Evolutionary conservation across 169 alveolate species (phyloP).

Genomic region (Cryptosporidium canis): DNA sequence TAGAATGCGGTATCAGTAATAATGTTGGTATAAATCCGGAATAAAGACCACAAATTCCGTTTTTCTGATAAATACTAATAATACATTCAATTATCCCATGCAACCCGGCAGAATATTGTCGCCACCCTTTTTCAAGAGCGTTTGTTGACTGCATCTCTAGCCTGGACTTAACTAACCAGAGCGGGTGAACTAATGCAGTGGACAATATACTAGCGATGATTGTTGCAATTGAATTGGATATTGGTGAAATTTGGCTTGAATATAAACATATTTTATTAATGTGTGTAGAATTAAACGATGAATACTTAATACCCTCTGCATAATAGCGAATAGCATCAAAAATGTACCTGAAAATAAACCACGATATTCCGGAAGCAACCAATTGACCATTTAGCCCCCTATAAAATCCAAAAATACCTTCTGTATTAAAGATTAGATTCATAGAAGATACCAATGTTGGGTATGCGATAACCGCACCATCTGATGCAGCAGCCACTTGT

Average conservation of each 20-base stretch:
- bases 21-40: conserved; percentile 33
- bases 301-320: neutral
- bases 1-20: conserved; percentile 42
- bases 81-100: conserved; percentile 46
- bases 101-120: conserved; percentile 53
- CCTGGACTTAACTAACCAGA: conserved; percentile 59
- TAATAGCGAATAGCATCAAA: conserved; percentile 41
- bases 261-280: neutral
- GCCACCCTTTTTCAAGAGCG: conserved; percentile 39
- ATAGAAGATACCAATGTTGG: conserved; percentile 12
- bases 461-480: conserved; percentile 58
- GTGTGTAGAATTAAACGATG: neutral
- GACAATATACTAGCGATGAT: conserved; percentile 35
- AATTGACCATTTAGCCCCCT: conserved; percentile 35
- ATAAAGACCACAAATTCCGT: conserved; percentile 37
- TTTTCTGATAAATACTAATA: neutral
- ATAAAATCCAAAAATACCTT: conserved; percentile 36
- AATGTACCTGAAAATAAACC: conserved; percentile 58
- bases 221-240: conserved; percentile 51
- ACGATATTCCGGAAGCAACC: conserved; percentile 55
- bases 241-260: neutral
- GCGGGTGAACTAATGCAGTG: conserved; percentile 57
- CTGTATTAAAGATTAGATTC: conserved; percentile 4
- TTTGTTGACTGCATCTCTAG: conserved; percentile 41
- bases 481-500: conserved; percentile 46